These are phyloP conservation scores for Lichtheimia ramosa DNA, from an alignment of 371 early-diverging fungal genomes.

Conservation along the genomic window DNA sequence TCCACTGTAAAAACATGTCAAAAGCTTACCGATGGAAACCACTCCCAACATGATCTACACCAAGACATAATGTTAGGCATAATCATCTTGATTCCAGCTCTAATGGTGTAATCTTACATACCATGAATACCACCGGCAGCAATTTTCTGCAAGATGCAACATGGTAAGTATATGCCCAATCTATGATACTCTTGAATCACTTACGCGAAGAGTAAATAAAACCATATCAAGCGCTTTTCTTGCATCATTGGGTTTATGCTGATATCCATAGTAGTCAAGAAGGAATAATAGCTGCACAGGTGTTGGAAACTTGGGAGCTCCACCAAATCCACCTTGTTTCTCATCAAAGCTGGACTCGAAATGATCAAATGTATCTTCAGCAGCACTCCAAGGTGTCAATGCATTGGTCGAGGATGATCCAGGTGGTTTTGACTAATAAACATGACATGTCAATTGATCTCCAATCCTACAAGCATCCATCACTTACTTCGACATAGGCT, in stretches of 20 bases:
- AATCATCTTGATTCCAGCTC: no score
- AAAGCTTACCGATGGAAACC: slow-evolving; percentile 60
- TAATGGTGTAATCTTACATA: slow-evolving; percentile 11
- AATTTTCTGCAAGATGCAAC: slow-evolving; percentile 31
- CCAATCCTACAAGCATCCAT: neutral
- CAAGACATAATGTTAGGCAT: neutral
- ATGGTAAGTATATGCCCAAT: neutral
- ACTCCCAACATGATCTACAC: slow-evolving; percentile 56
- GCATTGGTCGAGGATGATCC: neutral
- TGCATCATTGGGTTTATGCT: slow-evolving; percentile 19
- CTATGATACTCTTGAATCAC: neutral
- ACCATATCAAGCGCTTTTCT: slow-evolving; percentile 59
- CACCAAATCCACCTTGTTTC: slow-evolving; percentile 59
- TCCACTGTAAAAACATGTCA: slow-evolving; percentile 1
- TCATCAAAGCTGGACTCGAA: slow-evolving; percentile 48
- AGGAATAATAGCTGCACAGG: slow-evolving; percentile 62
- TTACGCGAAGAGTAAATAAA: slow-evolving; percentile 52
- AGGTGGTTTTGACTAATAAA: slow-evolving; percentile 22
- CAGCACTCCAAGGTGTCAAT: slow-evolving; percentile 18
- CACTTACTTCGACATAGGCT: slow-evolving; percentile 27
- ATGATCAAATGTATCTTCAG: slow-evolving; percentile 35
- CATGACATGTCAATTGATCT: neutral
- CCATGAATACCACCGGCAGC: slow-evolving; percentile 67
- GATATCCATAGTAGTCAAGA: slow-evolving; percentile 46
- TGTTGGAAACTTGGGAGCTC: slow-evolving; percentile 69